Evolutionary conservation across 345 rosid genomes (phyloP), one percentile per base, ranked within the genome.

Genomic region (Murraya paniculata): DNA sequence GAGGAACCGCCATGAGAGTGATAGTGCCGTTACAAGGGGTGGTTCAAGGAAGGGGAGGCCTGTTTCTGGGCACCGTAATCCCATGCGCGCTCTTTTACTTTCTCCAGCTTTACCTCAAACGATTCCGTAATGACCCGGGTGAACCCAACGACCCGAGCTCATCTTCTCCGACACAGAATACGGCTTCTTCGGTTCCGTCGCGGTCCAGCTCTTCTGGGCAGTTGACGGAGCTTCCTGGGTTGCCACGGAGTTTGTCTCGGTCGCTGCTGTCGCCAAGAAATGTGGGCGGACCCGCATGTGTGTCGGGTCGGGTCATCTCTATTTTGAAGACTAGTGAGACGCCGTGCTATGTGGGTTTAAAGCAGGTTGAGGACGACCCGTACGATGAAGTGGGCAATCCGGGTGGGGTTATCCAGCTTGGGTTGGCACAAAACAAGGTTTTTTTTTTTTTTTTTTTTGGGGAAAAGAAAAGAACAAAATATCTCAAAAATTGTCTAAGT

Each of bases 81-180:
- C 98, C 99, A n/a, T 93, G 98, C 81, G 97, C 90, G 57, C 91
- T 93, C 82, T 91, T 91, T 82, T 95, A 93, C 93, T 93, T 96
- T 56, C 91, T 96, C 64, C 99, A 95, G 81, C 88, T 96, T 27
- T 92, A 91, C 76, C 84, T 96, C 10, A 91, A 86, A 80, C 87
- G 96, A 13, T 73, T 86, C 79, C 94, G 95, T 24, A 81, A 77
- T 66, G 83, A 89, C 76, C 84, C 82, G 45, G 69, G 78, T 22
- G 90, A 81, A 62, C 73, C 85, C 30, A 85, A 81, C 27, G 83
- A 77, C 13, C 67, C 79, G 9, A 80, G 85, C 71, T 77, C 74
- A 14, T 60, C 74, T 10, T 39, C 41, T 31, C 78, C 84, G 18
- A 55, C 76, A 3, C 76, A 79, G 5, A 41, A 25, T 30, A 16